Conservation (phyloP, 169 alveolate species). For the Theileria parva region DNA sequence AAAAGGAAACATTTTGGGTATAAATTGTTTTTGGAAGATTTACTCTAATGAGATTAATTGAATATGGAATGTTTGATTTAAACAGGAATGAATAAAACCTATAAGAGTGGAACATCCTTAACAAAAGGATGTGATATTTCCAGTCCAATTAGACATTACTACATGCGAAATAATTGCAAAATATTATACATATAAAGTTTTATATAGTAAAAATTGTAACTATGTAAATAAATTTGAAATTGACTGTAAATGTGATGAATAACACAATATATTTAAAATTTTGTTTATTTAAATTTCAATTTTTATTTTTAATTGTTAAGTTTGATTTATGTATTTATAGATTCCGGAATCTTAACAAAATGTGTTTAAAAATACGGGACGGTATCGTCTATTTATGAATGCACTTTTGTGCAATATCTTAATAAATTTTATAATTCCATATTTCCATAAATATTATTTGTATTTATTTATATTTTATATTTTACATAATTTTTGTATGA, state of each 20-base stretch:
- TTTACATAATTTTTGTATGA: background rate
- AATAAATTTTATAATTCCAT: background rate
- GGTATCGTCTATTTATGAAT: background rate
- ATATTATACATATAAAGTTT: background rate
- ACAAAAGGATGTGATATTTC: background rate
- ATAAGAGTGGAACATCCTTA: background rate
- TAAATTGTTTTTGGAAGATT: background rate
- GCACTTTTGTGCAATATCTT: constrained; percentile 43
- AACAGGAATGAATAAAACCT: background rate
- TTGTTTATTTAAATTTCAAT: background rate
- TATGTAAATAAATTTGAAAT: background rate
- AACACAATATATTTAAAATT: background rate
- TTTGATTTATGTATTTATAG: background rate
- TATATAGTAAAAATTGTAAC: background rate
- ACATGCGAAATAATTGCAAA: background rate
- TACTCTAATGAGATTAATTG: background rate
- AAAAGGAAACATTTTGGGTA: background rate
- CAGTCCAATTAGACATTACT: background rate
- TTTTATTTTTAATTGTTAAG: background rate
- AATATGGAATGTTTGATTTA: background rate
- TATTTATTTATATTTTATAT: background rate
- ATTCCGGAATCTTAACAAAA: background rate
- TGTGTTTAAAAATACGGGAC: background rate
- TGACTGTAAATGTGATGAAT: background rate
- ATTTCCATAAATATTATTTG: background rate